These are phyloP conservation scores for Theobroma cacao DNA, from an alignment of 345 rosid genomes.

Conservation along the genomic window DNA sequence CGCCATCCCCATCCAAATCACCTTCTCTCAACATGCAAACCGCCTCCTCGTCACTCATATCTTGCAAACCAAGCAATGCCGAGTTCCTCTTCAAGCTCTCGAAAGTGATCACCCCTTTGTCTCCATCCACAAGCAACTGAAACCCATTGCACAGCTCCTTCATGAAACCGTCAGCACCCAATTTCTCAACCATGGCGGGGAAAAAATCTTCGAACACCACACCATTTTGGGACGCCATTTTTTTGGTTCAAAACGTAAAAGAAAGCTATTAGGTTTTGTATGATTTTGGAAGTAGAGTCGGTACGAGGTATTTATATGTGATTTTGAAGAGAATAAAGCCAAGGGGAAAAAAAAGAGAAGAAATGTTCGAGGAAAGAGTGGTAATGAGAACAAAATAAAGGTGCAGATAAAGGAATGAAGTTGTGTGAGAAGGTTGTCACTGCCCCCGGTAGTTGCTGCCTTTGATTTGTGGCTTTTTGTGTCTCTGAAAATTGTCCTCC, in stretches of 20 bases:
- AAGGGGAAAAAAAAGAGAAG: not conserved
- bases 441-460: not conserved
- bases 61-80: constrained; percentile 36
- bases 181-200: constrained; percentile 53
- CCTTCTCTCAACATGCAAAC: constrained; percentile 55
- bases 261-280: not conserved
- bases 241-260: not conserved
- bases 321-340: not conserved
- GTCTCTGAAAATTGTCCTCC: not conserved
- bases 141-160: constrained; percentile 54
- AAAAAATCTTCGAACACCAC: constrained; percentile 53
- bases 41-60: constrained; percentile 47
- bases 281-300: not conserved
- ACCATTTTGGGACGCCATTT: constrained; percentile 25
- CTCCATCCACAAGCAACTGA: constrained; percentile 42
- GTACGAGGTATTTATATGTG: constrained; percentile 12
- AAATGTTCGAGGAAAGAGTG: constrained; percentile 23
- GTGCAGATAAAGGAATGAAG: not conserved
- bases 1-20: constrained; percentile 61
- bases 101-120: constrained; percentile 45
- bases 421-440: constrained; percentile 7
- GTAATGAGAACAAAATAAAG: constrained; percentile 12
- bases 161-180: constrained; percentile 63
- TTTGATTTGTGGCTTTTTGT: constrained; percentile 4
- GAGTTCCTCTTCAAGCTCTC: constrained; percentile 57